phyloP scores from a whole-genome alignment of 2,329 filamentous ascomycete species.

The Domatiomyces catenatus region DNA sequence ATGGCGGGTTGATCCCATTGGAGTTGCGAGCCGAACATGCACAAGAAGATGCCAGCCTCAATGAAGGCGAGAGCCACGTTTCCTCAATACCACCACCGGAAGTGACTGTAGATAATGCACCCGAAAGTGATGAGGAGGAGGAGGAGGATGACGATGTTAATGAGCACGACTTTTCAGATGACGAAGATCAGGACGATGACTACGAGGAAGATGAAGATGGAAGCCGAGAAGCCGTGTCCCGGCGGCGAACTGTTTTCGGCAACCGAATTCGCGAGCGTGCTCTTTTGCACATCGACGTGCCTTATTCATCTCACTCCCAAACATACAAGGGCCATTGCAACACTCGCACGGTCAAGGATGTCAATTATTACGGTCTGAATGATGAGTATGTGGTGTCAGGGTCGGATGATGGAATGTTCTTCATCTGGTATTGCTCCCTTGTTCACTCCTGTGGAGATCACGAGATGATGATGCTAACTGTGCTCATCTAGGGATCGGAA shows the following conservation, averaged over 20 bases:
- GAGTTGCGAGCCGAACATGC: constrained; percentile 24
- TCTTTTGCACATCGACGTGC: constrained; percentile 38
- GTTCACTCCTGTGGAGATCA: neutral
- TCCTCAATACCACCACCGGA: neutral
- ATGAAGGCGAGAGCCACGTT: constrained; percentile 25
- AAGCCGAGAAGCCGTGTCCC: constrained; percentile 19
- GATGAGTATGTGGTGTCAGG: constrained; percentile 56
- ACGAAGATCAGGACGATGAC: constrained; percentile 14
- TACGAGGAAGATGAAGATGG: constrained; percentile 23
- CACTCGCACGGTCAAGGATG: constrained; percentile 52
- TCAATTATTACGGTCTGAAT: constrained; percentile 51
- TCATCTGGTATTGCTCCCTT: constrained; percentile 39
- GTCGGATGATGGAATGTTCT: constrained; percentile 50
- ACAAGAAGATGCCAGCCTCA: constrained; percentile 34
- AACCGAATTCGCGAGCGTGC: constrained; percentile 30
- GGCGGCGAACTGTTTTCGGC: constrained; percentile 36
- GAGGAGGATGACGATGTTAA: constrained; percentile 6
- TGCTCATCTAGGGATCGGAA: constrained; percentile 34
- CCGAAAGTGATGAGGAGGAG: constrained; percentile 16
- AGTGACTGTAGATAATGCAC: constrained; percentile 14
- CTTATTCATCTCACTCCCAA: constrained; percentile 41
- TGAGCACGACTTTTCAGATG: constrained; percentile 5
- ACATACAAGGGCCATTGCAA: constrained; percentile 51
- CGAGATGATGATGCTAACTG: neutral
- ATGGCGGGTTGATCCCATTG: constrained; percentile 38